Conservation (phyloP, 1,139 yeast genomes). For the Trichomonascaceae sp. region DNA sequence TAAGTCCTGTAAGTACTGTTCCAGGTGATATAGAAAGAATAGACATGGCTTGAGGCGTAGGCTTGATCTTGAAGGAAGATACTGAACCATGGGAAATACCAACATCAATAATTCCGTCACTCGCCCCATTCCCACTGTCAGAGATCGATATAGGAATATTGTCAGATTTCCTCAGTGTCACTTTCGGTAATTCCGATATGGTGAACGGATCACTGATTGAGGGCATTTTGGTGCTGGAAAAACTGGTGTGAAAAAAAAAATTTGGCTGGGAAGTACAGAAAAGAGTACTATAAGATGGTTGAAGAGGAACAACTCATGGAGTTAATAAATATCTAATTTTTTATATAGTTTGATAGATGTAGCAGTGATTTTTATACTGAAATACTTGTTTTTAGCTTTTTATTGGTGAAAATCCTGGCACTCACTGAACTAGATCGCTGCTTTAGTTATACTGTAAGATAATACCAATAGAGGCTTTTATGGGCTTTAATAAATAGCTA, state of each 20-base stretch:
- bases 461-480: neutral
- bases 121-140: slow-evolving; percentile 10
- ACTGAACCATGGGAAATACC: slow-evolving; percentile 76
- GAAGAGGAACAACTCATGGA: neutral
- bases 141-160: slow-evolving; percentile 8
- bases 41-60: slow-evolving; percentile 76
- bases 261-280: neutral
- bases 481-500: neutral
- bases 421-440: neutral
- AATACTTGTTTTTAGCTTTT: neutral
- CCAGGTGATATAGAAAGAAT: slow-evolving; percentile 66
- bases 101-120: slow-evolving; percentile 32
- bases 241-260: neutral
- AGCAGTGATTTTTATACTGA: neutral
- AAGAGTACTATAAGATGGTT: neutral
- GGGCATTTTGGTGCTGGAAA: slow-evolving; percentile 23
- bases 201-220: slow-evolving; percentile 31
- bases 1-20: slow-evolving; percentile 36
- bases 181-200: slow-evolving; percentile 29
- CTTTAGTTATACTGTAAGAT: neutral
- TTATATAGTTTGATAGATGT: neutral
- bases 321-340: neutral
- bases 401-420: neutral
- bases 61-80: slow-evolving; percentile 64
- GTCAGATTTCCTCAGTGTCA: slow-evolving; percentile 15